Evolutionary conservation across 805 yeast genomes (phyloP).

Genomic region (Candida verbasci): DNA sequence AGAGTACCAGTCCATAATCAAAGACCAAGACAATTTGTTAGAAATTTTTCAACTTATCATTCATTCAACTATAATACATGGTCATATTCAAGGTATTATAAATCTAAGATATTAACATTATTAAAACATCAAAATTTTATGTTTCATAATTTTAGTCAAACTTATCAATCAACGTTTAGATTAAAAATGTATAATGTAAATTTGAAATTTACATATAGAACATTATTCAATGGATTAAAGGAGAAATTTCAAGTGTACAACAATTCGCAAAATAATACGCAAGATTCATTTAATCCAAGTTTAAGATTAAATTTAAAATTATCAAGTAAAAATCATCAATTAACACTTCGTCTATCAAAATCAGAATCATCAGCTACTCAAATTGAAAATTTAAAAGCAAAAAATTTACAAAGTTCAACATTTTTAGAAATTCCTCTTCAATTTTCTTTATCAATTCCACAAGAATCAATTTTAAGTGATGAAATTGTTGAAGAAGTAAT

Average conservation of each 20-base stretch:
- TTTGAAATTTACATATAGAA: slow-evolving; percentile 16
- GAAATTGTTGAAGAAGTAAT: slow-evolving; percentile 44
- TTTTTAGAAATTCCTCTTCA: slow-evolving; percentile 32
- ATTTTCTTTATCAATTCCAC: slow-evolving; percentile 24
- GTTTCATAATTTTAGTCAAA: slow-evolving; percentile 21
- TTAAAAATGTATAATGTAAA: slow-evolving; percentile 17
- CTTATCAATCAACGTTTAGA: slow-evolving; percentile 16
- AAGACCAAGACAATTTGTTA: slow-evolving; percentile 1
- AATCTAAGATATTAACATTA: slow-evolving; percentile 6
- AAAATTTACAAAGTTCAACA: slow-evolving; percentile 19
- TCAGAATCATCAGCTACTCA: slow-evolving; percentile 15
- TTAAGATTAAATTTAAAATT: slow-evolving; percentile 27
- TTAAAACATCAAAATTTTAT: slow-evolving; percentile 14
- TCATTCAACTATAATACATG: not conserved
- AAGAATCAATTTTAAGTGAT: slow-evolving; percentile 26
- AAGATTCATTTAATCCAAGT: slow-evolving; percentile 4
- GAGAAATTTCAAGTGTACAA: slow-evolving; percentile 8
- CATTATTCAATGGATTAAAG: slow-evolving; percentile 13
- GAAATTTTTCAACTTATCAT: slow-evolving; percentile 1
- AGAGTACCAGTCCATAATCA: slow-evolving; percentile 27
- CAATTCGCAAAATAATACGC: not conserved
- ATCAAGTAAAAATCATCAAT: slow-evolving; percentile 18
- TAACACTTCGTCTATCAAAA: slow-evolving; percentile 18
- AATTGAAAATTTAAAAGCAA: slow-evolving; percentile 12
- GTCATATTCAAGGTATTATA: not conserved